Conservation (phyloP, 2,329 filamentous ascomycete species). For the Trichoderma breve region DNA sequence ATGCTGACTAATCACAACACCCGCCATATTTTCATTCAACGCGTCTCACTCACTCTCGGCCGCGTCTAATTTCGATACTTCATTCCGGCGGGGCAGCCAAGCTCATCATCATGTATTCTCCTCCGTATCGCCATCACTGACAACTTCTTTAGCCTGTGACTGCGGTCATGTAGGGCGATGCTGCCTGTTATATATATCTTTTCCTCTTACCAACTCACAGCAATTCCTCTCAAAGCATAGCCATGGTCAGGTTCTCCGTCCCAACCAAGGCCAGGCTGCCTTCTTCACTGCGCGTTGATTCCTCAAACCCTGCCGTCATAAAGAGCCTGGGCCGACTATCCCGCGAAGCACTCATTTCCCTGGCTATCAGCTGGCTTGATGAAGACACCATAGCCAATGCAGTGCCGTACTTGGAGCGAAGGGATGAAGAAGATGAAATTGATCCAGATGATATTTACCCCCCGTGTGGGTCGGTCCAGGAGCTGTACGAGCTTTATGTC, state of each 20-base stretch:
- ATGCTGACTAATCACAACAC: neutral
- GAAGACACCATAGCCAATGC: constrained; percentile 60
- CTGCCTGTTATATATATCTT: neutral
- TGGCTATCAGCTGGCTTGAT: constrained; percentile 76
- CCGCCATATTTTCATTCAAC: neutral
- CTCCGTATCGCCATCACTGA: neutral
- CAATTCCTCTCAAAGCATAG: neutral
- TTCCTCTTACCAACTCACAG: neutral
- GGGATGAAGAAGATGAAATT: constrained; percentile 38
- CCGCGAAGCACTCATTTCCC: constrained; percentile 66
- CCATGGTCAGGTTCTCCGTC: constrained; percentile 59
- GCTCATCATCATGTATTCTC: neutral
- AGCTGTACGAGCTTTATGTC: constrained; percentile 64
- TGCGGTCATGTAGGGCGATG: constrained; percentile 10
- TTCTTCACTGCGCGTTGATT: constrained; percentile 66
- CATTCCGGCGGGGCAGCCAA: neutral
- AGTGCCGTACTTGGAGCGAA: constrained; percentile 34
- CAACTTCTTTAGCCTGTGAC: neutral
- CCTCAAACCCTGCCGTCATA: constrained; percentile 60
- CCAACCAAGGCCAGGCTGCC: constrained; percentile 70
- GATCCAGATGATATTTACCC: constrained; percentile 67
- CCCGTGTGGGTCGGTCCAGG: constrained; percentile 61
- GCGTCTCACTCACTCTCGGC: constrained; percentile 2
- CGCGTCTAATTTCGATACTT: constrained; percentile 1
- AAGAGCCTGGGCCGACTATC: constrained; percentile 70